These are phyloP conservation scores for Ulvella scutata DNA, from an alignment of 139 green algal genomes.

Conservation along the genomic window DNA sequence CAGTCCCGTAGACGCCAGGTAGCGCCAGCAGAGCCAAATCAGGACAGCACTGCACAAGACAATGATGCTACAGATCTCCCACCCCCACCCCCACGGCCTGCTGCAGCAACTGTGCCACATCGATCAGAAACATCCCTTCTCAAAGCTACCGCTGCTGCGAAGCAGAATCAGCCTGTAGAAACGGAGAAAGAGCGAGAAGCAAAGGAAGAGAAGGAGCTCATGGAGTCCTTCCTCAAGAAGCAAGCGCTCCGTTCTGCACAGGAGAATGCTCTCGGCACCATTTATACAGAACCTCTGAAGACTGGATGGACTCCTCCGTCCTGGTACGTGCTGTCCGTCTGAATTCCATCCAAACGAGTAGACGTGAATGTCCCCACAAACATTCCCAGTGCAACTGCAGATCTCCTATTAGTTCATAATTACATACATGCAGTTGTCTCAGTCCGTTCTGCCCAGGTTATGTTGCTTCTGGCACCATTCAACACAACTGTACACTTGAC, in stretches of 20 bases:
- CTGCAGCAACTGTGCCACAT: background rate
- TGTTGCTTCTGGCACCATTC: no score
- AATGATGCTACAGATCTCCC: background rate
- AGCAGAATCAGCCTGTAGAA: slow-evolving; percentile 25
- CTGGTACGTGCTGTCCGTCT: no score
- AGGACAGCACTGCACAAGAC: background rate
- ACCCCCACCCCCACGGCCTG: background rate
- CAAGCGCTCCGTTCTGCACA: slow-evolving; percentile 24
- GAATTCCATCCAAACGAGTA: no score
- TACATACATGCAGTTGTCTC: no score
- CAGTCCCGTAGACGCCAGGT: background rate
- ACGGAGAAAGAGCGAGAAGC: slow-evolving; percentile 46
- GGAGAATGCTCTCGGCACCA: slow-evolving; percentile 1
- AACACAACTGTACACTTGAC: no score
- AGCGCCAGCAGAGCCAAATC: no score
- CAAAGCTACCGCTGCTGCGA: background rate
- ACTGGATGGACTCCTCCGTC: slow-evolving; percentile 1
- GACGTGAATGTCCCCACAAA: no score
- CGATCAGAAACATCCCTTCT: background rate
- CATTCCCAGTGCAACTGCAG: no score
- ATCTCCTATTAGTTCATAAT: no score
- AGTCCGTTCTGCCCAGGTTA: no score
- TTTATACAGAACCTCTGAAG: slow-evolving; percentile 1
- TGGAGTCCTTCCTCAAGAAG: slow-evolving; percentile 72
- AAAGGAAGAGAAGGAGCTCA: slow-evolving; percentile 78